These are phyloP conservation scores for Aspergillus proliferans DNA, from an alignment of 2,329 filamentous ascomycete species.

Conservation along the genomic window DNA sequence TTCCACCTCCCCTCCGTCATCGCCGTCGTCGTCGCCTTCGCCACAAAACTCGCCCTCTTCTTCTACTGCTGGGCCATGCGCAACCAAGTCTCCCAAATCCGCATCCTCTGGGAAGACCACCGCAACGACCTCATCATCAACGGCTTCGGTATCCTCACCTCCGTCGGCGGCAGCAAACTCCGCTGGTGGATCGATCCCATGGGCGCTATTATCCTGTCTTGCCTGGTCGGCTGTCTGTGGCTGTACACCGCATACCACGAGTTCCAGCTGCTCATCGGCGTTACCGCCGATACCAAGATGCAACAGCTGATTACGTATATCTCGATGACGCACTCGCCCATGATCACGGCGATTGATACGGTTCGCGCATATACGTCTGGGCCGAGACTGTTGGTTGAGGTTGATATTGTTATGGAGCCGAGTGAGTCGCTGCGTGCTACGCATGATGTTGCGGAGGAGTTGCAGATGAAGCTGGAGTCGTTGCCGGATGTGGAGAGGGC, in stretches of 20 bases:
- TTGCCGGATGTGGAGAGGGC: conserved; percentile 87
- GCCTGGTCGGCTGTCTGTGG: conserved; percentile 76
- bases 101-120: conserved; percentile 94
- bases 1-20: conserved; percentile 82
- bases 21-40: conserved; percentile 76
- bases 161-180: conserved; percentile 82
- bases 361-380: conserved; percentile 91
- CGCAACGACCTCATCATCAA: conserved; percentile 97
- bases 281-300: conserved; percentile 75
- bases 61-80: conserved; percentile 88
- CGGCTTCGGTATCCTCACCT: conserved; percentile 83
- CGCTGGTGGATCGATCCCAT: conserved; percentile 92
- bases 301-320: conserved; percentile 95
- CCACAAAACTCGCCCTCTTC: conserved; percentile 76
- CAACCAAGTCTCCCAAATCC: conserved; percentile 84
- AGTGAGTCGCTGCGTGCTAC: conserved; percentile 66
- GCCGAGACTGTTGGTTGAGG: conserved; percentile 83
- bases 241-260: conserved; percentile 77
- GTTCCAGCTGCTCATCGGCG: conserved; percentile 85
- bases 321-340: conserved; percentile 78
- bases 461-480: conserved; percentile 90
- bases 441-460: conserved; percentile 87
- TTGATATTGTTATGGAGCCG: conserved; percentile 90
- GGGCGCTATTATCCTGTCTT: conserved; percentile 77
- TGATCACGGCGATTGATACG: conserved; percentile 83